Evolutionary conservation across 169 alveolate species (phyloP), one percentile per base, ranked within the genome.

Genomic region (Eimeria zaria): DNA sequence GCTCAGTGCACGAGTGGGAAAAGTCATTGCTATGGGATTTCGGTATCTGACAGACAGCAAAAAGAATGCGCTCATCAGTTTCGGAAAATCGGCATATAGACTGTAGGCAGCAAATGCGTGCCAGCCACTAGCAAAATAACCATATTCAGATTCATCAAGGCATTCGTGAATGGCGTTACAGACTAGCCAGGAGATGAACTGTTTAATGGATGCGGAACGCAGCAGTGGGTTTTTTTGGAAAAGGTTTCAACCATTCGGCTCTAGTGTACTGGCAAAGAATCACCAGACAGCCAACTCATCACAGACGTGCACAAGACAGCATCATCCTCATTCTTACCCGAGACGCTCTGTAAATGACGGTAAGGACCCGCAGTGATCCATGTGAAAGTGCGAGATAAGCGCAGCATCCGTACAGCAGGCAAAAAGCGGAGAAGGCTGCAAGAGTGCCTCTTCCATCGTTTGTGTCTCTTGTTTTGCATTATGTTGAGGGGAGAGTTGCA

Each of bases 361-460:
- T n/a, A 99, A 97, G 20, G 99, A 99, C 11, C 99, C 99, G 96
- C 99, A 98, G 97, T 99, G 99, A 97, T 99, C 99, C 96, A 99
- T 98, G 97, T 99, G 99, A 97, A 99, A 99, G 98, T 99, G 99
- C 87, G 99, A 98, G 41, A 90, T 51, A 0, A 74, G 58, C 44
- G 88, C 33, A 18, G 95, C 95, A 67, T 90, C 95, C 41, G 71
- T 58, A 30, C 88, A 74, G 36, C 69, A 44, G 83, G 95, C 69
- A 30, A 60, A 99, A 97, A 67, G 99, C 99, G 93, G 99, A 99
- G 97, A 99, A 99, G 95, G 98, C 99, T 3, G 99, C 99, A 55
- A 99, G 98, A 48, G 99, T 99, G 11, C 99, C 98, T 30, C 99
- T 98, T 7, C 99, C 99, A 89, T 64, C 20, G 80, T 60, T 69